These are phyloP conservation scores for Pyrus pyrifolia DNA, from an alignment of 306 rosid genomes.

Conservation along the genomic window DNA sequence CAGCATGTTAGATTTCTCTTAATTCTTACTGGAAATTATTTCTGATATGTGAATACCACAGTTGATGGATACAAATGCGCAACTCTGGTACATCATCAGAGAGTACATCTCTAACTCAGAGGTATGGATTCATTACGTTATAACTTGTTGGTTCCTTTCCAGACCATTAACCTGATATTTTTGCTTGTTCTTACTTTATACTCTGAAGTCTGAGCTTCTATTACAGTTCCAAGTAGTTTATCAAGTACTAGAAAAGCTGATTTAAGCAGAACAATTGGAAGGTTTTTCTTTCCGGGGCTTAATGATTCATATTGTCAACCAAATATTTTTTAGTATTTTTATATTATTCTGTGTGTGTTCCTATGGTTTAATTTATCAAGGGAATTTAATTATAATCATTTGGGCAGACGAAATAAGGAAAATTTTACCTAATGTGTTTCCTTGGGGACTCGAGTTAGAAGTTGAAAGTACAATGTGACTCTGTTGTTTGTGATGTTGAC, in stretches of 20 bases:
- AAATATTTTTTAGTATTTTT: no score
- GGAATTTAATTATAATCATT: no score
- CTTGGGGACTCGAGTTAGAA: not conserved
- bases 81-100: conserved; percentile 94
- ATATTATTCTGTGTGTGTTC: no score
- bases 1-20: conserved; percentile 8
- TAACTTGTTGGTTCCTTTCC: not conserved
- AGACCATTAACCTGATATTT: not conserved
- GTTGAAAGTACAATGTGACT: not conserved
- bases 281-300: not conserved
- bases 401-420: not conserved
- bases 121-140: conserved; percentile 33
- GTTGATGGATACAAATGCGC: conserved; percentile 98
- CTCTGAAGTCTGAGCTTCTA: no score
- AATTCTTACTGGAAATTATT: conserved; percentile 4
- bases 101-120: conserved; percentile 93
- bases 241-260: not conserved
- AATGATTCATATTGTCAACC: not conserved
- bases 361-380: not conserved
- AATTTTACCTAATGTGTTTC: not conserved
- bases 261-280: not conserved
- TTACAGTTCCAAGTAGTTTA: no score
- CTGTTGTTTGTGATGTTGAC: not conserved
- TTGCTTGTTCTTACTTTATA: not conserved
- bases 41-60: conserved; percentile 37